Conservation (phyloP, 345 rosid genomes). For the Aquilaria sinensis region DNA sequence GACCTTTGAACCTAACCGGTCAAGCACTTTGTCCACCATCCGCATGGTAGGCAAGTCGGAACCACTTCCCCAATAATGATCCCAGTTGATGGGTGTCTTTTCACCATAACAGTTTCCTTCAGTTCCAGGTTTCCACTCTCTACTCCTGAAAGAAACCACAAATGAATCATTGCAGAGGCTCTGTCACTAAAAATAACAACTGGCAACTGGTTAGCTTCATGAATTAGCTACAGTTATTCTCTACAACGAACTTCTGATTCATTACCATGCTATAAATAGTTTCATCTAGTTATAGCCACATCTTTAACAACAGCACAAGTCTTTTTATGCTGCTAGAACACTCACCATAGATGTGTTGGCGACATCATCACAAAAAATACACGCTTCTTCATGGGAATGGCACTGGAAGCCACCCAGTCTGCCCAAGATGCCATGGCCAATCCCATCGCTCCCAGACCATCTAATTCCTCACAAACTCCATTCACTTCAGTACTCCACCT, state of each 20-base stretch:
- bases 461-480: constrained; percentile 74
- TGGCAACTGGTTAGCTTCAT: no score
- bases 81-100: constrained; percentile 49
- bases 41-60: constrained; percentile 77
- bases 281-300: neutral
- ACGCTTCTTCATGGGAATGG: constrained; percentile 39
- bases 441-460: constrained; percentile 75
- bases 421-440: constrained; percentile 95
- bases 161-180: neutral
- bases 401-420: constrained; percentile 62
- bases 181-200: no score
- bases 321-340: neutral
- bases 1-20: constrained; percentile 61
- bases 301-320: constrained; percentile 5
- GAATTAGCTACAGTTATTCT: no score
- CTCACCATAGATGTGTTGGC: constrained; percentile 84
- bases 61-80: constrained; percentile 86
- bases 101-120: constrained; percentile 79
- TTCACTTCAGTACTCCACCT: constrained; percentile 80
- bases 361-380: constrained; percentile 93
- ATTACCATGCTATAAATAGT: no score
- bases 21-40: constrained; percentile 60
- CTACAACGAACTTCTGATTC: no score
- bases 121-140: constrained; percentile 74
- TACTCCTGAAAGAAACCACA: constrained; percentile 41